Evolutionary conservation across 306 rosid species (phyloP).

Genomic region (Rosa persica): DNA sequence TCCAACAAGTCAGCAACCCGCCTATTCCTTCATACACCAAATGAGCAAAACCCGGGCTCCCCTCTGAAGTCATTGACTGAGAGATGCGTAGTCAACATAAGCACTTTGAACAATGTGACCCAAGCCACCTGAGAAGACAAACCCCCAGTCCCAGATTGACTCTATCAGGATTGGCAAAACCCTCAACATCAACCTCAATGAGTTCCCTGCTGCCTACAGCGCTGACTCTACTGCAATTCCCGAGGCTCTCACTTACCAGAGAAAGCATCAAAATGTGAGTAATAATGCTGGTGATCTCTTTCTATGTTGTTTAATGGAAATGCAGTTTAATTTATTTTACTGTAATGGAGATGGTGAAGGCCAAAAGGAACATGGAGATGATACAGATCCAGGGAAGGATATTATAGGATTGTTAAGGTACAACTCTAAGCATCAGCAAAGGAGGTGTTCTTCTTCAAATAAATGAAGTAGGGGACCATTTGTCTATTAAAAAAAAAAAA

Average conservation of each 20-base stretch:
- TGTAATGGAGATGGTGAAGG: constrained; percentile 24
- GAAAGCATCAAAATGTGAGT: constrained; percentile 19
- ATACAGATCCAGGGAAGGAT: neutral
- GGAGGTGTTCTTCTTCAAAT: constrained; percentile 12
- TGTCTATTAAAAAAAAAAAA: too few relatives aligned
- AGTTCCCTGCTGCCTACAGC: constrained; percentile 37
- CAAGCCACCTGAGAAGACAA: constrained; percentile 30
- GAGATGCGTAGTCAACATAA: constrained; percentile 52
- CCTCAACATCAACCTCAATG: constrained; percentile 61
- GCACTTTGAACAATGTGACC: constrained; percentile 44
- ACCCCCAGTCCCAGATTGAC: constrained; percentile 19
- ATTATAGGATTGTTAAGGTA: neutral
- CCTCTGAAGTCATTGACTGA: constrained; percentile 75
- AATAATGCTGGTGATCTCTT: neutral
- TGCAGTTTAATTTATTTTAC: neutral
- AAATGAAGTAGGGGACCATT: too few relatives aligned
- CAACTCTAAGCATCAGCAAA: neutral
- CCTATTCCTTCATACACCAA: constrained; percentile 13
- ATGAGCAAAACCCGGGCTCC: constrained; percentile 36
- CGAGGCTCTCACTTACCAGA: constrained; percentile 28
- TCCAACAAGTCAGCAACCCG: constrained; percentile 40
- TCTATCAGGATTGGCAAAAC: constrained; percentile 9
- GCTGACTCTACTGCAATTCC: constrained; percentile 10
- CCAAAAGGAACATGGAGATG: constrained; percentile 17
- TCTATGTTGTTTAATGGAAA: neutral